Percentiles rank a stretch among this genome's conserved stretches.
These are phyloP conservation scores for Blastomyces silverae DNA, from an alignment of 2,329 filamentous ascomycete genomes.

Conservation along the genomic window DNA sequence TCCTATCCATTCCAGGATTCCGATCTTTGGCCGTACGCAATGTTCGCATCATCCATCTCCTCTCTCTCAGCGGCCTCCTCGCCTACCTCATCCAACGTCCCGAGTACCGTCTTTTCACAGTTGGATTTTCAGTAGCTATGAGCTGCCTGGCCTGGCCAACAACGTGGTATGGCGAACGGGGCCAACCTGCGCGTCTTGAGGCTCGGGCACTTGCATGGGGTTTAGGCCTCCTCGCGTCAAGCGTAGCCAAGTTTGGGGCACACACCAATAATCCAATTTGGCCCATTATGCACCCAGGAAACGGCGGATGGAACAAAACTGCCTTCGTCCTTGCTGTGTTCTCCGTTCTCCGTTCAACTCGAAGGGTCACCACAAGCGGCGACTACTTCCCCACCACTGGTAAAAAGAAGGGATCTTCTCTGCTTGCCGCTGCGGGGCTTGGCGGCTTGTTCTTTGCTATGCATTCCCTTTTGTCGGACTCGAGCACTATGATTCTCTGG, in stretches of 20 bases:
- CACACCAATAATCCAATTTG: constrained; percentile 94
- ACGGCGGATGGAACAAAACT: constrained; percentile 86
- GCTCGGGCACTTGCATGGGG: constrained; percentile 72
- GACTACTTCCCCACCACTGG: constrained; percentile 47
- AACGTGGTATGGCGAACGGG: constrained; percentile 70
- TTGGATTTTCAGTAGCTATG: constrained; percentile 73
- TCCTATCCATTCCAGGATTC: constrained; percentile 65
- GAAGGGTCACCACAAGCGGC: constrained; percentile 51
- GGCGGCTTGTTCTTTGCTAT: constrained; percentile 81
- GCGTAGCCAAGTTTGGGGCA: constrained; percentile 85
- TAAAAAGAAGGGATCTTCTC: constrained; percentile 59
- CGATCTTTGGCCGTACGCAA: constrained; percentile 63
- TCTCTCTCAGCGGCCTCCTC: constrained; percentile 70
- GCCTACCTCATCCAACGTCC: constrained; percentile 72
- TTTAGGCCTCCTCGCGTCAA: constrained; percentile 76
- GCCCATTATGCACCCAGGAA: constrained; percentile 83
- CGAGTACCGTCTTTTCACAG: constrained; percentile 67
- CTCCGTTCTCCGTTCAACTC: constrained; percentile 68
- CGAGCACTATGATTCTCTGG: constrained; percentile 98
- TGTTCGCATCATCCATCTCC: constrained; percentile 62
- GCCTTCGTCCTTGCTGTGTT: constrained; percentile 70
- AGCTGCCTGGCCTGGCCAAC: constrained; percentile 78
- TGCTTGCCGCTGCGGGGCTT: constrained; percentile 69
- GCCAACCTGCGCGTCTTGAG: constrained; percentile 69
- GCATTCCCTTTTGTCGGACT: constrained; percentile 90